Base-by-base conservation (phyloP, 2,329 filamentous ascomycete genomes). In the Fusarium devonianum region DNA sequence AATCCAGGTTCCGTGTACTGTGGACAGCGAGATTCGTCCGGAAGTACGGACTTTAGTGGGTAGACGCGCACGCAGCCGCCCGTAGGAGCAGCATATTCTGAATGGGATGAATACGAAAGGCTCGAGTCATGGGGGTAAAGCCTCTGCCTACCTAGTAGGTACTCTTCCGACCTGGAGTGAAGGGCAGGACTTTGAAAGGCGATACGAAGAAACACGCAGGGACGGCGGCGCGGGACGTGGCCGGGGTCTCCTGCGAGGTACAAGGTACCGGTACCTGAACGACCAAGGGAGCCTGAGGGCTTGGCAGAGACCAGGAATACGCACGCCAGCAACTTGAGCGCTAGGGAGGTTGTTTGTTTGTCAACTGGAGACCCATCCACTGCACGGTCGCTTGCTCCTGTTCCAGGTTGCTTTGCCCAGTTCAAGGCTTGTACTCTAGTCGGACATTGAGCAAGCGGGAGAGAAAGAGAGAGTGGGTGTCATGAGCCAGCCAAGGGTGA, bases 121-220 rank as follows among this genome's bases (percentile, higher is more conserved):
- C 50, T 16, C 32, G 51, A 42, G 33, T 46, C 33, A 21, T 39
- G 30, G 22, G 40, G 22, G 11, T 16, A 35, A 50, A 53, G 45
- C 49, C 57, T 50, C 41, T n/a, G n/a, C n/a, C n/a, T n/a, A n/a
- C n/a, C n/a, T n/a, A n/a, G n/a, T n/a, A n/a, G n/a, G n/a, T n/a
- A n/a, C n/a, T n/a, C n/a, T n/a, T n/a, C n/a, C n/a, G n/a, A n/a
- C n/a, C n/a, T n/a, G n/a, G n/a, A n/a, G n/a, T n/a, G n/a, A n/a
- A n/a, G n/a, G n/a, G n/a, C n/a, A n/a, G n/a, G 19, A 49, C 48
- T 56, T 57, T 37, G 53, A 12, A 26, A 38, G 36, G 45, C 38
- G 58, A 64, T 64, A 64, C 61, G 61, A 64, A 64, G 56, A 49
- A 47, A 48, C 56, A 56, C 49, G 58, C 61, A 64, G 58, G 60